These are phyloP conservation scores for Lodderomyces jiufengensis DNA, from an alignment of 1,139 yeast species.

Conservation along the genomic window DNA sequence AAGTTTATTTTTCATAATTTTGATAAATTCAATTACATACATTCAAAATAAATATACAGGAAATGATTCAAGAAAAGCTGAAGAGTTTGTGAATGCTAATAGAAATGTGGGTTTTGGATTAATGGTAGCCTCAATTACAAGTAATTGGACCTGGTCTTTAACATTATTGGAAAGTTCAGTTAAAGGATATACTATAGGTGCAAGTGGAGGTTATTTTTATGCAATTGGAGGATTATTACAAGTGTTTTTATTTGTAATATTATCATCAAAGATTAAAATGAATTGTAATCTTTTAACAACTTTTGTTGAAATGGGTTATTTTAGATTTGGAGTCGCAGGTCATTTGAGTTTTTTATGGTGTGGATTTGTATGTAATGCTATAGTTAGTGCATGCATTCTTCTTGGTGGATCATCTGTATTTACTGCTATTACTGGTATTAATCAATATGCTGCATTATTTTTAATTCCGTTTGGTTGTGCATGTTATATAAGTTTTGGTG, in stretches of 20 bases:
- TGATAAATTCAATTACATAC: conserved; percentile 29
- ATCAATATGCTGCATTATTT: conserved; percentile 32
- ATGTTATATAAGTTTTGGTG: conserved; percentile 43
- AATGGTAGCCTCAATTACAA: conserved; percentile 30
- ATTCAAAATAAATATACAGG: conserved; percentile 27
- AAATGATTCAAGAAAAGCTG: conserved; percentile 25
- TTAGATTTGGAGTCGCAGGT: conserved; percentile 34
- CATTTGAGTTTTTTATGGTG: conserved; percentile 35
- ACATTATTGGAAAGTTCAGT: conserved; percentile 22
- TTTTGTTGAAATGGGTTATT: conserved; percentile 36
- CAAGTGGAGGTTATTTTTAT: conserved; percentile 31
- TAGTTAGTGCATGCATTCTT: conserved; percentile 34
- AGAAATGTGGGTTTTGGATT: conserved; percentile 32
- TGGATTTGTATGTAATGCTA: conserved; percentile 35
- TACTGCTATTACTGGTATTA: conserved; percentile 34
- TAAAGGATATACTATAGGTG: conserved; percentile 14
- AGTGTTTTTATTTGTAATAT: conserved; percentile 32
- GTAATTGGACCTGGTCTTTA: conserved; percentile 38
- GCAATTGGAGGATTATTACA: conserved; percentile 35
- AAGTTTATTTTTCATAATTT: conserved; percentile 31
- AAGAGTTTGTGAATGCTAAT: conserved; percentile 36
- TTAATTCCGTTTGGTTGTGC: conserved; percentile 34
- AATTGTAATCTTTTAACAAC: conserved; percentile 39
- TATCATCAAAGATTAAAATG: conserved; percentile 35
- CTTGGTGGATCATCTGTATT: conserved; percentile 39